A percentile compares a stretch with the other conserved stretches of the same genome.
Conservation (phyloP, 2,329 filamentous ascomycete genomes). For the Aureobasidium vineae region DNA sequence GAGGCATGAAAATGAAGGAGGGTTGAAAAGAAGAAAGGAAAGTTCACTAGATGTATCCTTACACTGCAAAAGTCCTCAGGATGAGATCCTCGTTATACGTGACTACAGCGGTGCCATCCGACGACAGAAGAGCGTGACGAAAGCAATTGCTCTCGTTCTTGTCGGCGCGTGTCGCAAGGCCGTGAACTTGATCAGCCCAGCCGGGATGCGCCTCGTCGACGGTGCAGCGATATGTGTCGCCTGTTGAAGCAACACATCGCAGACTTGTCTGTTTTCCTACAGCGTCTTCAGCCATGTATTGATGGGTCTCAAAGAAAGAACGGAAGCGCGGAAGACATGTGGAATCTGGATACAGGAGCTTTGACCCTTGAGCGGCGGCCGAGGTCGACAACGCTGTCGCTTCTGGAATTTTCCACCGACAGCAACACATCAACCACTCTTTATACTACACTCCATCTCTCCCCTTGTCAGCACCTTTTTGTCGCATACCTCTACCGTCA, state of each 20-base stretch:
- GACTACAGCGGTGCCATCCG: conserved; percentile 59
- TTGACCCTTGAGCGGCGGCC: conserved; percentile 6
- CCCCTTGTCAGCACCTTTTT: conserved; percentile 20
- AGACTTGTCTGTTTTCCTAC: not conserved
- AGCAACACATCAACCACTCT: conserved; percentile 5
- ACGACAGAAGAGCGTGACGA: conserved; percentile 48
- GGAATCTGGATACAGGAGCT: conserved; percentile 2
- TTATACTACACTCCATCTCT: not conserved
- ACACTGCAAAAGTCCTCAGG: conserved; percentile 55
- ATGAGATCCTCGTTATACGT: conserved; percentile 53
- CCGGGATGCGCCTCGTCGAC: conserved; percentile 22
- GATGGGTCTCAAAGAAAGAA: not conserved
- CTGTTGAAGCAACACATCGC: conserved; percentile 33
- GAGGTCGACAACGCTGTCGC: conserved; percentile 15
- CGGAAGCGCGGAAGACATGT: conserved; percentile 2
- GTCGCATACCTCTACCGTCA: conserved; percentile 24
- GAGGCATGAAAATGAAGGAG: not conserved
- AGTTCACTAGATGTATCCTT: conserved; percentile 6
- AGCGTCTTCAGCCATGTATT: not conserved
- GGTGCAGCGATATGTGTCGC: conserved; percentile 28
- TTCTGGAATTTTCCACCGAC: conserved; percentile 23
- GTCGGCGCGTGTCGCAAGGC: conserved; percentile 3
- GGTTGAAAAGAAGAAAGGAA: not conserved
- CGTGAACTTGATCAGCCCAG: conserved; percentile 11
- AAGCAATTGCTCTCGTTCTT: conserved; percentile 41